Percentiles rank a stretch among this genome's conserved stretches.
Evolutionary conservation across 2,329 filamentous ascomycete genomes (phyloP).

Genomic region (Ceratocystis albifundus): DNA sequence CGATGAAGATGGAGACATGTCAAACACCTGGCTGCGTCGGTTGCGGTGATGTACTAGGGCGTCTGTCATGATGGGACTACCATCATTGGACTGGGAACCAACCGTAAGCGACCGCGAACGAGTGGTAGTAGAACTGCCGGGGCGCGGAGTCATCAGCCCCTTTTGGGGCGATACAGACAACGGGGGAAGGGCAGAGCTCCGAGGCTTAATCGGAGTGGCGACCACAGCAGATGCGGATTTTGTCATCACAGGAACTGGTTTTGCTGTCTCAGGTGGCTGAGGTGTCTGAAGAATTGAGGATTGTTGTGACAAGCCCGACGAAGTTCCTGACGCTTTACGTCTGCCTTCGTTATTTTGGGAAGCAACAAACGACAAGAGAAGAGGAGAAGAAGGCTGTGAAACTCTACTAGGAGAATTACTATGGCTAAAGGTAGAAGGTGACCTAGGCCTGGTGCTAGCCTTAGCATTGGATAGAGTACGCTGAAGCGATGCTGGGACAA

Average conservation of each 20-base stretch:
- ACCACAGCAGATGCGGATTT: slow-evolving; percentile 47
- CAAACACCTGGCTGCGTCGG: slow-evolving; percentile 84
- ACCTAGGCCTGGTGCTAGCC: slow-evolving; percentile 64
- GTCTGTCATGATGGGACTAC: slow-evolving; percentile 59
- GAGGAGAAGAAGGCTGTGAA: slow-evolving; percentile 63
- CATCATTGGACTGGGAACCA: slow-evolving; percentile 90
- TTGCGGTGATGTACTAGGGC: slow-evolving; percentile 70
- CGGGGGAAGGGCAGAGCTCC: slow-evolving; percentile 41
- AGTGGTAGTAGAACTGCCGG: slow-evolving; percentile 45
- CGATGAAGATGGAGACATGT: slow-evolving; percentile 92
- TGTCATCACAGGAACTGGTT: slow-evolving; percentile 42
- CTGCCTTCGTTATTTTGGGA: slow-evolving; percentile 65
- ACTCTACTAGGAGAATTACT: slow-evolving; percentile 46
- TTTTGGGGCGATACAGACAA: slow-evolving; percentile 54
- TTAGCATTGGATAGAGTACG: slow-evolving; percentile 75
- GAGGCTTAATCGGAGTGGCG: slow-evolving; percentile 47
- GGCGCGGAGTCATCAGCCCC: slow-evolving; percentile 46
- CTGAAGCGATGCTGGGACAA: slow-evolving; percentile 68
- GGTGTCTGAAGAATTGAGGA: slow-evolving; percentile 35
- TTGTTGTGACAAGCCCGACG: slow-evolving; percentile 71
- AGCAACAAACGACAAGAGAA: slow-evolving; percentile 94
- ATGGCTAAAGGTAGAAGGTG: slow-evolving; percentile 69
- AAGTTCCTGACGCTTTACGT: slow-evolving; percentile 84
- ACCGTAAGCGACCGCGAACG: slow-evolving; percentile 82
- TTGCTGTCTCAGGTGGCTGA: slow-evolving; percentile 14